Evolutionary conservation across 202 grass and related monocot genomes (phyloP).

Genomic region (Schoenoplectus tabernaemontani): DNA sequence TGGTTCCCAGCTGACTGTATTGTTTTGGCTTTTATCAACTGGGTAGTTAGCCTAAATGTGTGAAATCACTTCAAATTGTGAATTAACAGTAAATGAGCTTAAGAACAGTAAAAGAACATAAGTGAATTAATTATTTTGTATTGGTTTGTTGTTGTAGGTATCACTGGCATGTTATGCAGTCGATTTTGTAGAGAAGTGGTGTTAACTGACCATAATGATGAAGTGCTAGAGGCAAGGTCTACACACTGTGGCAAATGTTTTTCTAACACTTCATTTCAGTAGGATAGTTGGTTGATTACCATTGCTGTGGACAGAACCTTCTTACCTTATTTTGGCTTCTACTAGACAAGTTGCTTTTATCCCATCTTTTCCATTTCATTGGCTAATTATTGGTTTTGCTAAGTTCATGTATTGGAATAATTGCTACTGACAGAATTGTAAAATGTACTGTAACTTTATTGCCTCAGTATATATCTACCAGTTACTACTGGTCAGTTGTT

Average conservation of each 20-base stretch:
- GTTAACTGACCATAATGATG: conserved; percentile 88
- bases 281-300: neutral
- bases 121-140: neutral
- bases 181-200: conserved; percentile 63
- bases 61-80: neutral
- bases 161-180: conserved; percentile 88
- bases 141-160: conserved; percentile 40
- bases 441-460: neutral
- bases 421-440: neutral
- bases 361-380: neutral
- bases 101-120: neutral
- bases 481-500: neutral
- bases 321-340: neutral
- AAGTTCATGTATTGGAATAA: neutral
- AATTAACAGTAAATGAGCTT: neutral
- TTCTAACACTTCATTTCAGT: neutral
- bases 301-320: neutral
- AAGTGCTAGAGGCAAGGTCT: conserved; percentile 93
- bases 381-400: neutral
- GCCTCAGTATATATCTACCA: neutral
- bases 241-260: conserved; percentile 5
- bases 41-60: neutral
- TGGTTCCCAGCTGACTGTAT: neutral
- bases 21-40: neutral
- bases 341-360: neutral